phyloP scores from a whole-genome alignment of 2,329 filamentous ascomycete species.

The Fusarium mangiferae region DNA sequence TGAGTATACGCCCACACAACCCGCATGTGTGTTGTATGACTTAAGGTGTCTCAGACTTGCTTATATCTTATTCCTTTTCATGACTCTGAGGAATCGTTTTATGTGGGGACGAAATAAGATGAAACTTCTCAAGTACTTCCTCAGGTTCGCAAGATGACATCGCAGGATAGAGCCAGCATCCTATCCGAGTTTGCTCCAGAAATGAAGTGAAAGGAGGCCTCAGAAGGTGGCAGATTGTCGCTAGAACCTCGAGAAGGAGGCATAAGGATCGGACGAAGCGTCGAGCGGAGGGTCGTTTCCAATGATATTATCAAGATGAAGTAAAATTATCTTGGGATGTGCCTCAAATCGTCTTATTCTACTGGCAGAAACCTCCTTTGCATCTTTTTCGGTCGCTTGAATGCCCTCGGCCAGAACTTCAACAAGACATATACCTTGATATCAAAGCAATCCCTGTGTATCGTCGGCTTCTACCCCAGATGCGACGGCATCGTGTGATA shows the following conservation, averaged over 20 bases:
- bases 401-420: conserved; percentile 10
- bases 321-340: neutral
- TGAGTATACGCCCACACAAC: neutral
- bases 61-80: neutral
- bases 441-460: conserved; percentile 18
- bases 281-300: neutral
- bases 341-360: neutral
- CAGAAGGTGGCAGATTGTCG: neutral
- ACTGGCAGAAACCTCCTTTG: neutral
- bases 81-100: neutral
- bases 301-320: neutral
- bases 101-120: neutral
- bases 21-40: neutral
- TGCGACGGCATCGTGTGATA: conserved; percentile 10
- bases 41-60: neutral
- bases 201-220: neutral
- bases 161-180: too few species aligned
- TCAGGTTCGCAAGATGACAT: neutral
- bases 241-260: neutral
- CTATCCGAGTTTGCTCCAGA: neutral
- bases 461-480: conserved; percentile 24
- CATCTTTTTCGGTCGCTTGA: conserved; percentile 13
- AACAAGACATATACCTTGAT: conserved; percentile 1
- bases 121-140: neutral
- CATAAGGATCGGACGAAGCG: neutral